Evolutionary conservation across 2,329 filamentous ascomycete genomes (phyloP), one percentile per base, ranked within the genome.

Genomic region (Trichoderma semiorbis): DNA sequence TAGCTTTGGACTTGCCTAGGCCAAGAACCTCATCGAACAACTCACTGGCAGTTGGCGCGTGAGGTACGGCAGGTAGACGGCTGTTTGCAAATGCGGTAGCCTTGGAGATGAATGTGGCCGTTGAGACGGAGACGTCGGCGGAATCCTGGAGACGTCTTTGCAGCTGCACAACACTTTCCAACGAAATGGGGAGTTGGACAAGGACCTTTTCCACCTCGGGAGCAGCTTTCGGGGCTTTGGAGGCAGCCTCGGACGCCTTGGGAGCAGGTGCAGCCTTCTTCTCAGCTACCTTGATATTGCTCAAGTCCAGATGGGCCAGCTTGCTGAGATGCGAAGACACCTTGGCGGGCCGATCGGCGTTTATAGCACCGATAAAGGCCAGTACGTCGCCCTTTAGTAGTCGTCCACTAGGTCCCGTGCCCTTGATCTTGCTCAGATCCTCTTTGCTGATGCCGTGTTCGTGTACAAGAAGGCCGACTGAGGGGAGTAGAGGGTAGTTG

Each of bases 351-450:
- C 93, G 92, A 72, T 90, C 86, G 74, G 90, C 85, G 73, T 91
- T 85, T 78, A 98, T 93, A 76, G 87, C 85, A 74, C 96, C 96
- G 18, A 98, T 83, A 81, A 95, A 96, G 62, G 94, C 95, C 69
- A 99, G 89, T 7, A 99, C 92, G 79, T 99, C 96, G 70, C 96
- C 96, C 87, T 99, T 99, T 74, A 99, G 87, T 69, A 99, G 86
- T 73, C 96, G 91, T 72, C 95, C 94, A 77, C 91, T 91, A 34
- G 96, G 96, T 28, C 96, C 96, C 24, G 93, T 95, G 7, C 94
- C 92, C 68, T 90, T 92, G 80, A 98, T 98, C 81, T 93, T 92
- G 82, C 90, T 86, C 67, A 94, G 86, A 72, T 94, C 93, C 61
- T 91, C 90, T 75, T 91, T 89, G 77, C 92, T 87, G 69, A 99